Evolutionary conservation across 352 stramenopile genomes (phyloP).

Genomic region (Lagenidium sp.): DNA sequence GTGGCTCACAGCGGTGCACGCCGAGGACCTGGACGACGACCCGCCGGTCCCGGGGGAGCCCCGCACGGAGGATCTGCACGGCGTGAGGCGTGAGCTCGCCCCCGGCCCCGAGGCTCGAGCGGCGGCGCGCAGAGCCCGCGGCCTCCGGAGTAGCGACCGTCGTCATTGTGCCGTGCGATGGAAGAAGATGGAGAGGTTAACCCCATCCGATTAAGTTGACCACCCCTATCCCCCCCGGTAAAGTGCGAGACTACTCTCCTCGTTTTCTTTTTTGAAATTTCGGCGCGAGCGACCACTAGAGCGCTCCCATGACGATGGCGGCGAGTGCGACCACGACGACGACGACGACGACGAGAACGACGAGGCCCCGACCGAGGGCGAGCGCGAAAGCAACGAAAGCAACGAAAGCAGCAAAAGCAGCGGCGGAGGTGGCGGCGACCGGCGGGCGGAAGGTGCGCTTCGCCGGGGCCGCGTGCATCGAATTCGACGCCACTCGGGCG

Average conservation of each 20-base stretch:
- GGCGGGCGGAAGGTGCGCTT: slow-evolving; percentile 35
- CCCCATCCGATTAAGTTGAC: too few relatives aligned
- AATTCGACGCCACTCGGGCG: slow-evolving; percentile 37
- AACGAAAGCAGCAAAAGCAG: too few relatives aligned
- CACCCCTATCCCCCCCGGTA: too few relatives aligned
- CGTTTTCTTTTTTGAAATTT: too few relatives aligned
- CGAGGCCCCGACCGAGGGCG: background rate
- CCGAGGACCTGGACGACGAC: slow-evolving; percentile 42
- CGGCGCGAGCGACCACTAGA: too few relatives aligned
- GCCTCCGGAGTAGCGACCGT: too few relatives aligned
- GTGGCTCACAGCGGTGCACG: slow-evolving; percentile 40
- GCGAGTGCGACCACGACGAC: background rate
- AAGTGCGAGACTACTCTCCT: too few relatives aligned
- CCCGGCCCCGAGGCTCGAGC: too few relatives aligned
- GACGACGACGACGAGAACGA: background rate
- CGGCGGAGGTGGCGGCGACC: background rate
- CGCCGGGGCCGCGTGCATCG: slow-evolving; percentile 41
- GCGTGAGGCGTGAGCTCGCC: slow-evolving; percentile 32
- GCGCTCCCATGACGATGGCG: slow-evolving; percentile 2
- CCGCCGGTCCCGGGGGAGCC: slow-evolving; percentile 2
- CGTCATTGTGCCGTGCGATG: too few relatives aligned
- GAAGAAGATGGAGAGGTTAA: too few relatives aligned
- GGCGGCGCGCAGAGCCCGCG: too few relatives aligned
- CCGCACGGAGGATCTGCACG: slow-evolving; percentile 20
- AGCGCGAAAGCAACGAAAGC: too few relatives aligned